phyloP scores from a whole-genome alignment of 176 grass and related monocot species.

The Stipa capillata region DNA sequence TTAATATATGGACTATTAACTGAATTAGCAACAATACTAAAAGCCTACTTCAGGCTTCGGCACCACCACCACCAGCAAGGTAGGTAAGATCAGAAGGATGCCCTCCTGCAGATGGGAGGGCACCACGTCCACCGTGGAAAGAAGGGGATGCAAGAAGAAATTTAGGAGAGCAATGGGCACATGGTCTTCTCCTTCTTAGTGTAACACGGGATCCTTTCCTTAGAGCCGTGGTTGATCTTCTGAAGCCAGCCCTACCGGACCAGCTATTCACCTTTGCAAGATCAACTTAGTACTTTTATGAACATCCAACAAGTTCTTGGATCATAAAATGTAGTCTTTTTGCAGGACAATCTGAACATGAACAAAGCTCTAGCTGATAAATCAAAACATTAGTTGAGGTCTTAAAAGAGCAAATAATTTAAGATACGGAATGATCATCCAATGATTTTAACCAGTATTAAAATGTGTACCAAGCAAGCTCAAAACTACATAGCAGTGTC shows the following conservation, averaged over 20 bases:
- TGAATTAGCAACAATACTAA: conserved; percentile 27
- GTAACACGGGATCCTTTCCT: conserved; percentile 45
- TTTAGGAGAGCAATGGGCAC: conserved; percentile 53
- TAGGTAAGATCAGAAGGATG: conserved; percentile 85
- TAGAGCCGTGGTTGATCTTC: conserved; percentile 63
- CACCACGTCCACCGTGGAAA: conserved; percentile 81
- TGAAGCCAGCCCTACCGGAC: conserved; percentile 80
- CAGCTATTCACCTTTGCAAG: conserved; percentile 37
- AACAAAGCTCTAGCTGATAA: neutral
- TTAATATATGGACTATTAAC: conserved; percentile 18
- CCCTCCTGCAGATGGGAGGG: conserved; percentile 87
- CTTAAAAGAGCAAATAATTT: neutral
- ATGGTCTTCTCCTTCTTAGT: conserved; percentile 47
- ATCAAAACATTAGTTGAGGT: neutral
- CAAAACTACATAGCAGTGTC: too few relatives aligned
- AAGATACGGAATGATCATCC: too few relatives aligned
- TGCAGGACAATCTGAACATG: conserved; percentile 2
- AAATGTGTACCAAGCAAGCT: neutral
- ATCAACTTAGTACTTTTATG: conserved; percentile 23
- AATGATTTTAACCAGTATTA: neutral
- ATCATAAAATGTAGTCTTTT: neutral
- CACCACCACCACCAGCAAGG: conserved; percentile 61
- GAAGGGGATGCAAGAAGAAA: conserved; percentile 78
- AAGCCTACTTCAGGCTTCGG: conserved; percentile 34
- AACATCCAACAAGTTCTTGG: neutral